Conservation (phyloP, 1,139 yeast species). For the Geotrichum candidum region DNA sequence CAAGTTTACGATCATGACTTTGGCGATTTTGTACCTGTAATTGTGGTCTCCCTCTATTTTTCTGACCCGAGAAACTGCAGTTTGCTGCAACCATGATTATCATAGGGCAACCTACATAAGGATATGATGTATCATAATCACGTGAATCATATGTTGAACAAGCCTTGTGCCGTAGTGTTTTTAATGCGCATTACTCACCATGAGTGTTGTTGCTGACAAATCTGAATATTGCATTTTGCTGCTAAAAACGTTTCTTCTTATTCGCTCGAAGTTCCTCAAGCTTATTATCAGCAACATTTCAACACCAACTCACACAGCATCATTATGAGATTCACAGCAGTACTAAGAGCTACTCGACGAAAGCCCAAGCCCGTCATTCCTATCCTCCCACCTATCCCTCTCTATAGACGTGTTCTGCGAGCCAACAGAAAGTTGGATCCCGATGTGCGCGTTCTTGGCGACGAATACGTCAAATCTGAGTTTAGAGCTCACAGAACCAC, state of each 20-base stretch:
- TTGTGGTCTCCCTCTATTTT: neutral
- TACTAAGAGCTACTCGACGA: constrained; percentile 50
- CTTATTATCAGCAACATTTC: neutral
- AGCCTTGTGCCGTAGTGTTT: neutral
- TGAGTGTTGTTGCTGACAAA: neutral
- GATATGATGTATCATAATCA: neutral
- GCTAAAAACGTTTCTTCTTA: neutral
- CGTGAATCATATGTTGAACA: neutral
- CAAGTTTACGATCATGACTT: neutral
- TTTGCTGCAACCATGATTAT: neutral
- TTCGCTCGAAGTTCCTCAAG: neutral
- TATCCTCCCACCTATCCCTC: constrained; percentile 70
- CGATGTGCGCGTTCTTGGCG: constrained; percentile 75
- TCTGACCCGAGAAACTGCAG: neutral
- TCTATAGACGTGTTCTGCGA: constrained; percentile 71
- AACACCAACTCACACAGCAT: neutral
- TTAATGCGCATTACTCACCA: neutral
- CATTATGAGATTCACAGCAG: constrained; percentile 48
- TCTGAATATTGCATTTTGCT: neutral
- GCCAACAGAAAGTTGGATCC: constrained; percentile 58
- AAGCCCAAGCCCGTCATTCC: constrained; percentile 51
- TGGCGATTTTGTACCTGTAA: neutral
- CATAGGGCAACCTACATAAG: neutral
- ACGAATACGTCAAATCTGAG: constrained; percentile 81
- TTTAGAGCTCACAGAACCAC: constrained; percentile 76